phyloP scores from a whole-genome alignment of 208 protist genomes.

The Acanthamoeba triangularis region DNA sequence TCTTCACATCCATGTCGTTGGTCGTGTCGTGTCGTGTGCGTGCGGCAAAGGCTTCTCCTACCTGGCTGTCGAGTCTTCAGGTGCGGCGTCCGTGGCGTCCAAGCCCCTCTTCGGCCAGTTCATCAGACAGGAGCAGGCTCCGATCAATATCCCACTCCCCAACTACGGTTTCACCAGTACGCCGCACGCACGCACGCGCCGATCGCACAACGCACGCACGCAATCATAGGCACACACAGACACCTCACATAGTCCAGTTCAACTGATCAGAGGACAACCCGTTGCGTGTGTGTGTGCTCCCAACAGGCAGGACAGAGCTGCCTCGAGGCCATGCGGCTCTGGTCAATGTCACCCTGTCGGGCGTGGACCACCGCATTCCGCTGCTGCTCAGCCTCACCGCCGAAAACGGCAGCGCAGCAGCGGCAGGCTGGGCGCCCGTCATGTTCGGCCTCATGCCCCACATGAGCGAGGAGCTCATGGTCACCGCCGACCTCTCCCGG shows the following conservation, averaged over 20 bases:
- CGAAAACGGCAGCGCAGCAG: not conserved
- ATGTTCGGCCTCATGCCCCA: slow-evolving; percentile 39
- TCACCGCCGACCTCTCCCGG: not conserved
- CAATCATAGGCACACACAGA: too few species aligned
- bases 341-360: not conserved
- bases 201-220: too few species aligned
- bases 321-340: not conserved
- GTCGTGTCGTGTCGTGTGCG: not conserved
- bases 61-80: not conserved
- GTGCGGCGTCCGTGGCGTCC: not conserved
- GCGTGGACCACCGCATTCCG: slow-evolving; percentile 18
- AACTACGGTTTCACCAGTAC: not conserved
- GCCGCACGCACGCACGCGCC: too few species aligned
- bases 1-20: too few species aligned
- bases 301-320: not conserved
- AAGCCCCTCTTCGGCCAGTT: not conserved
- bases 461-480: slow-evolving; percentile 48
- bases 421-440: not conserved
- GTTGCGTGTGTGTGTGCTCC: too few species aligned
- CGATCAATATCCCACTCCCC: not conserved
- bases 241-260: too few species aligned
- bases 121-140: not conserved
- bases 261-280: not conserved
- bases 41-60: not conserved
- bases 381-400: not conserved